Evolutionary conservation across 495 filamentous ascomycete species (phyloP), one percentile per base, ranked within the genome.

Genomic region (Penicilliopsis zonata): DNA sequence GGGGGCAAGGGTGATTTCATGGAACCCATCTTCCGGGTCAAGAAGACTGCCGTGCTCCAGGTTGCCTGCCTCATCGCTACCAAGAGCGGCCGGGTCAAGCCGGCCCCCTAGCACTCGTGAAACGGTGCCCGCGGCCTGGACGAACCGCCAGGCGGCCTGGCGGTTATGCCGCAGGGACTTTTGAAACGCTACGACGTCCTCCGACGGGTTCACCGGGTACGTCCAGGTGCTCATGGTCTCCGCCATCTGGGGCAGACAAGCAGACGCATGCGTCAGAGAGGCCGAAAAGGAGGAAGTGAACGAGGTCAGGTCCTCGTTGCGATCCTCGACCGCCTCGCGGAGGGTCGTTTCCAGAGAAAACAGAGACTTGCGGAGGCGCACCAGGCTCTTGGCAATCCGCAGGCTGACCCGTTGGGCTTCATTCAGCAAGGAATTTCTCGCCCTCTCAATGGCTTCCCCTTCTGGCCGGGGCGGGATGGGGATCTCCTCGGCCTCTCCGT

Each of bases 121-220:
- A 13, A 83, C 45, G 6, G 70, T 70, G 16, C 78, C 79, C 15
- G 73, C 60, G n/a, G 76, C 78, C 52, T 80, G 78, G 4, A 81
- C 64, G 47, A 82, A 82, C 26, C 73, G 56, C 43, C 74, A 69
- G n/a, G 67, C 53, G 12, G 67, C 57, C 23, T 73, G 63, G 15
- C 79, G 71, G 31, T 74, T 61, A 6, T 52, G 55, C 12, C 76
- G 73, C 13, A 78, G 57, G 3, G 65, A 63, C 40, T 70, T 63
- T 41, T 80, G 72, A 4, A 73, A 42, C 3, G 43, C 32, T 18
- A 79, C 65, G 23, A 69, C 67, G 20, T 72, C 60, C 2, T 49
- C 42, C 4, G 53, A 41, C 12, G 76, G 74, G 30, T 76, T 63
- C 24, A 77, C 38, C 0, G 76, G 74, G 44, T 80, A 80, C 8